These are phyloP conservation scores for Colletotrichum gigasporum DNA, from an alignment of 2,329 filamentous ascomycete genomes.

Conservation along the genomic window DNA sequence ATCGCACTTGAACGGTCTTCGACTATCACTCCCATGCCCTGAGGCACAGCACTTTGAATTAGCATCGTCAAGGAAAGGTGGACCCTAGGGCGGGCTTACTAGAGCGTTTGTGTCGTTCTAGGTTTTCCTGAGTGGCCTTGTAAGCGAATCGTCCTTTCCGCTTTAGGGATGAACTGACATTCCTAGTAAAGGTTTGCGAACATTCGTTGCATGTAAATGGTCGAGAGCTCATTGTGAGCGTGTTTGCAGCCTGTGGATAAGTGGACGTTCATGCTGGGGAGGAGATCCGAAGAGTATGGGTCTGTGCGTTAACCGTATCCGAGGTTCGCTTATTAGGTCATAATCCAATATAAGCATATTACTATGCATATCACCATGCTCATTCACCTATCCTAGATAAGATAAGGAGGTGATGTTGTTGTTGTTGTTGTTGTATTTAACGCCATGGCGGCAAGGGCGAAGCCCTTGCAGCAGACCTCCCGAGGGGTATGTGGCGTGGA, in stretches of 20 bases:
- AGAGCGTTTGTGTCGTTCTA: slow-evolving; percentile 35
- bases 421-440: not conserved
- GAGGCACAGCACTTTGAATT: too few relatives aligned
- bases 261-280: slow-evolving; percentile 2
- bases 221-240: slow-evolving; percentile 25
- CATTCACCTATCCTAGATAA: too few relatives aligned
- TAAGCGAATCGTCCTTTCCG: not conserved
- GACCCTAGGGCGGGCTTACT: slow-evolving; percentile 21
- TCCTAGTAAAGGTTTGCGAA: slow-evolving; percentile 33
- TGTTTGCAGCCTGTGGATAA: not conserved
- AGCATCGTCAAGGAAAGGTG: not conserved
- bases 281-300: too few relatives aligned
- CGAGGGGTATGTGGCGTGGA: too few relatives aligned
- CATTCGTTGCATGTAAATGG: slow-evolving; percentile 32
- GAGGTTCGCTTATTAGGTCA: too few relatives aligned
- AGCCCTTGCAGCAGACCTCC: too few relatives aligned
- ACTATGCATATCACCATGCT: too few relatives aligned
- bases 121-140: slow-evolving; percentile 30
- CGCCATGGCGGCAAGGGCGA: too few relatives aligned
- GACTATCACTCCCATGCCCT: slow-evolving; percentile 35
- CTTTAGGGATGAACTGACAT: slow-evolving; percentile 4
- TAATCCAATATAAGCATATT: too few relatives aligned
- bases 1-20: slow-evolving; percentile 33
- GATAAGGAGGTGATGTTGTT: too few relatives aligned
- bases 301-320: too few relatives aligned